These are phyloP conservation scores for Amylocystis lapponica DNA, from an alignment of 768 basidiomycete genomes.

Conservation along the genomic window DNA sequence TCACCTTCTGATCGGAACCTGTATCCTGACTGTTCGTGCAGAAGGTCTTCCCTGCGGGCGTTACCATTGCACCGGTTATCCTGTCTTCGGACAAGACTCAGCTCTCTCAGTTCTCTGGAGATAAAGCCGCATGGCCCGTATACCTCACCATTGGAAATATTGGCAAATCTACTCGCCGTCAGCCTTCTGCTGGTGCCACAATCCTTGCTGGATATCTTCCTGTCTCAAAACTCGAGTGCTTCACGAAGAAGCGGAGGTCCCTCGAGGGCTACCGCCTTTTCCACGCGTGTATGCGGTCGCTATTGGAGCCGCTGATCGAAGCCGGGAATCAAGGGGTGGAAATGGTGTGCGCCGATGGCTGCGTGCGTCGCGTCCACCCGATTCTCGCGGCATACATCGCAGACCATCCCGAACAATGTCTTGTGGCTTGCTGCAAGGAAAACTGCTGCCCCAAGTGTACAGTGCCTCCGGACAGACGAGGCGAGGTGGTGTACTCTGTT, in stretches of 20 bases:
- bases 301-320: constrained; percentile 15
- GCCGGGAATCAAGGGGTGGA: constrained; percentile 18
- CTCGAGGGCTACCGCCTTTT: constrained; percentile 18
- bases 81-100: constrained; percentile 27
- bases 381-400: constrained; percentile 20
- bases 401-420: constrained; percentile 25
- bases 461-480: too few species aligned
- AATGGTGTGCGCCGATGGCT: constrained; percentile 19
- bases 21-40: constrained; percentile 1
- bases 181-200: constrained; percentile 10
- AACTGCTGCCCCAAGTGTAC: constrained; percentile 20
- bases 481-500: constrained; percentile 1
- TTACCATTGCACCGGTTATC: constrained; percentile 23
- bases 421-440: constrained; percentile 13
- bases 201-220: constrained; percentile 28
- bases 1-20: background rate
- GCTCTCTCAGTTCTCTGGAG: constrained; percentile 17
- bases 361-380: constrained; percentile 13
- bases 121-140: constrained; percentile 27
- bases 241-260: constrained; percentile 8
- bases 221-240: constrained; percentile 23
- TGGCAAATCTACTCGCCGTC: constrained; percentile 12
- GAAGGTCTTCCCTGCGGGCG: constrained; percentile 19
- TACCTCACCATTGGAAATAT: constrained; percentile 30
- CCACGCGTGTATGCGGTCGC: constrained; percentile 15